Evolutionary conservation across 352 stramenopile genomes (phyloP).

Genomic region (Globisporangium cystogenes): DNA sequence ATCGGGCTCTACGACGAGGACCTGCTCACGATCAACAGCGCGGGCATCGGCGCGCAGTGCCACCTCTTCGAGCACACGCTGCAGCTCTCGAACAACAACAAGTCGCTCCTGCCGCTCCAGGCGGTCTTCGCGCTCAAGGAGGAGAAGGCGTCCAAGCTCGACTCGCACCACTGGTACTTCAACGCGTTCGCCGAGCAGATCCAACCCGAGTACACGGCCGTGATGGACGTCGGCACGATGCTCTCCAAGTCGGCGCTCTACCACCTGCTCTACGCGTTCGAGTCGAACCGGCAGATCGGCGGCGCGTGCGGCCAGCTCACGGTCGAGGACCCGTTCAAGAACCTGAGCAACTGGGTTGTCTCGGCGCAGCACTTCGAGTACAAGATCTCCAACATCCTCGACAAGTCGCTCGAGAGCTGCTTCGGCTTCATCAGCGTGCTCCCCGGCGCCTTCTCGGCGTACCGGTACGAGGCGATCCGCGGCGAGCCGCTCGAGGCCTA

Average conservation of each 20-base stretch:
- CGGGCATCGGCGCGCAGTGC: conserved; percentile 72
- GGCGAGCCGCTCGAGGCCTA: conserved; percentile 75
- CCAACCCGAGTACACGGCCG: conserved; percentile 71
- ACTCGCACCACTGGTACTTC: conserved; percentile 87
- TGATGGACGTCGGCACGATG: conserved; percentile 87
- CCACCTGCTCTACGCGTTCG: conserved; percentile 75
- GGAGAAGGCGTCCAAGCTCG: conserved; percentile 73
- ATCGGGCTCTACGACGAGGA: conserved; percentile 85
- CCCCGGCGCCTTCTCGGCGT: conserved; percentile 79
- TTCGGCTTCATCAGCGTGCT: conserved; percentile 88
- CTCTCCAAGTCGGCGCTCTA: conserved; percentile 70
- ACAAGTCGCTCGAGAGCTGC: conserved; percentile 83
- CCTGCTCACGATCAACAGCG: conserved; percentile 80
- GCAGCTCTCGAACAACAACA: conserved; percentile 66
- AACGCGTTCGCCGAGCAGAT: conserved; percentile 79
- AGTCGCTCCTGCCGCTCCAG: conserved; percentile 67
- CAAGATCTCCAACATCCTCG: conserved; percentile 87
- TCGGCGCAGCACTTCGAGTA: conserved; percentile 88
- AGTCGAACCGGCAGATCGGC: conserved; percentile 74
- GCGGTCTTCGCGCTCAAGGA: conserved; percentile 81
- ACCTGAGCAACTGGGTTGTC: conserved; percentile 86
- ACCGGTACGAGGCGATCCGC: conserved; percentile 79
- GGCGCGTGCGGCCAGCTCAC: conserved; percentile 77
- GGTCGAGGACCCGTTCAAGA: conserved; percentile 76
- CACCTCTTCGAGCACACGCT: conserved; percentile 85